Evolutionary conservation across 1,284 basidiomycete species (phyloP), one percentile per base, ranked within the genome.

Genomic region (Agaricales sp.): DNA sequence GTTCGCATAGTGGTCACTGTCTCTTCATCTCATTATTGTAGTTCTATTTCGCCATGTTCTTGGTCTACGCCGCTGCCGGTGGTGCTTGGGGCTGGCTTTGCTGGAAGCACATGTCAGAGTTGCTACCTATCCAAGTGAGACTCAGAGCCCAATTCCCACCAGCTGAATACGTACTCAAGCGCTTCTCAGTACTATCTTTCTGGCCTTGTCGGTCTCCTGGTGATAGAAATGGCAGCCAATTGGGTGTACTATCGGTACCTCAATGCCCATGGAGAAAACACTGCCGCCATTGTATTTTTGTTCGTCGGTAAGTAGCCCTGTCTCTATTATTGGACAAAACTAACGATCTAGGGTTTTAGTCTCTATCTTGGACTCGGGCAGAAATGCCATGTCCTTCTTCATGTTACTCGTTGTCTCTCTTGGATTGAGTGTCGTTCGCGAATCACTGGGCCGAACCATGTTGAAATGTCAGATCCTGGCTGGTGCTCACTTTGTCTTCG

Each of bases 301-400:
- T 84, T 95, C 53, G 83, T 95, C 53, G 86, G 87, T 81, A 50
- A 57, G 81, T 62, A 13, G 14, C 23, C 18, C 35, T 26, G 18
- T 16, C 20, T 22, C 46, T 20, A 19, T 41, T 11, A 13, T 30
- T 2, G n/a, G 12, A 26, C 45, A 6, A 14, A 24, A 35, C 4
- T 20, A 21, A 23, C 35, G 48, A 25, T 26, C 23, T 11, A 21
- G 19, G 37, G 51, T 50, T 44, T 18, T 54, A 85, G 90, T 92
- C 43, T 84, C 91, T 18, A 87, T 96, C 51, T 70, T 99, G 35
- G 94, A 97, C 59, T 94, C 95, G 2, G 92, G 87, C 1, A 73
- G 95, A 47, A 98, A 97, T 61, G 90, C 92, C 4, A 74, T 96
- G 57, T 93, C 89, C 1, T 93, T 99, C 70, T 98, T 98, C 70